Percentiles rank a stretch among this genome's conserved stretches.
Conservation (phyloP, 495 filamentous ascomycete species). For the Corynascus novoguineensis region DNA sequence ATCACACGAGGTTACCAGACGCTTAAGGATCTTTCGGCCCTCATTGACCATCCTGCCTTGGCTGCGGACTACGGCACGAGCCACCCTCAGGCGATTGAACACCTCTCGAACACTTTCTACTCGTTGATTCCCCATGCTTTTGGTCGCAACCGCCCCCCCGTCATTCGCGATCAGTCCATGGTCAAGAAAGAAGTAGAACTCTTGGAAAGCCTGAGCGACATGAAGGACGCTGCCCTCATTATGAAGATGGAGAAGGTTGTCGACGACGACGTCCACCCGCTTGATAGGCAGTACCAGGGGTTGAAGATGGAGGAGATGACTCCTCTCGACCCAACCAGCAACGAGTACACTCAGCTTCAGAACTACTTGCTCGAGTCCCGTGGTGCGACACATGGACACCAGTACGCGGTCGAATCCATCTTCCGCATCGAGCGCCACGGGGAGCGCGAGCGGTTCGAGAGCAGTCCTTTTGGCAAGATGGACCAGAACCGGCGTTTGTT, state of each 20-base stretch:
- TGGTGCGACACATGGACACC: conserved; percentile 53
- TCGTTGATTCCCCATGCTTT: conserved; percentile 78
- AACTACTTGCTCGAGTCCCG: conserved; percentile 63
- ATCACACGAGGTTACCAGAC: conserved; percentile 64
- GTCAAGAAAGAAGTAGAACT: conserved; percentile 72
- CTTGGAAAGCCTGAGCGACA: conserved; percentile 70
- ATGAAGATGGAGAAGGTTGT: conserved; percentile 56
- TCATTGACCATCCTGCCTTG: conserved; percentile 48
- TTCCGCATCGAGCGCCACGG: conserved; percentile 77
- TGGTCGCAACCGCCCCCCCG: conserved; percentile 63
- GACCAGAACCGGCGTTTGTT: conserved; percentile 60
- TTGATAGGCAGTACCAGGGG: conserved; percentile 66
- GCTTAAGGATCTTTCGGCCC: conserved; percentile 65
- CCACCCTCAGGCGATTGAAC: conserved; percentile 43
- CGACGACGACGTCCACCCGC: conserved; percentile 48
- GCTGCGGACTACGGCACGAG: conserved; percentile 43
- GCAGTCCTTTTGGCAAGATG: conserved; percentile 42
- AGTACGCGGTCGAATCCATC: conserved; percentile 63
- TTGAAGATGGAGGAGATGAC: conserved; percentile 73
- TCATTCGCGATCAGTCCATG: conserved; percentile 48
- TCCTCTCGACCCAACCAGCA: conserved; percentile 50
- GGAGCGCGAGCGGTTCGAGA: conserved; percentile 62
- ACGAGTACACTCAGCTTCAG: conserved; percentile 59
- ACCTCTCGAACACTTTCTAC: conserved; percentile 70
- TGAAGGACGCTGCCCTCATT: conserved; percentile 75